Conservation (phyloP, 108 stramenopile genomes). For the Fragilariopsis cylindrus region DNA sequence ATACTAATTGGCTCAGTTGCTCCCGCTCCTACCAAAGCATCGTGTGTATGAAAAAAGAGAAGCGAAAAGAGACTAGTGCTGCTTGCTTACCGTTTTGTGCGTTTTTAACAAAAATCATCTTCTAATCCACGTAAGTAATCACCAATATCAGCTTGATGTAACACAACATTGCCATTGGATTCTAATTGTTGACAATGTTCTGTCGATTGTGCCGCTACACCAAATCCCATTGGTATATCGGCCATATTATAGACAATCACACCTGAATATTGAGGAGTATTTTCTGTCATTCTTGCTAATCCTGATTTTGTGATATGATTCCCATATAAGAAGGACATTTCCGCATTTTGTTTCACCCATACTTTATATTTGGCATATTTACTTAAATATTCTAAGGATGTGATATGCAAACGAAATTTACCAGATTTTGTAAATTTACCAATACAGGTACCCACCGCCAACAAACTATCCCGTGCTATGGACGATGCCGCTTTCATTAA, state of each 20-base stretch:
- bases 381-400: conserved; percentile 92
- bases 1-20: no score
- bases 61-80: no score
- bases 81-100: no score
- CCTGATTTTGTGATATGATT: conserved; percentile 96
- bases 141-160: conserved; percentile 99
- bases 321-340: conserved; percentile 99
- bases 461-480: conserved; percentile 82
- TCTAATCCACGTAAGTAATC: conserved; percentile 96
- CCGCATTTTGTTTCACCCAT: conserved; percentile 97
- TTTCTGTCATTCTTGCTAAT: conserved; percentile 95
- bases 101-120: conserved; percentile 80
- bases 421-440: conserved; percentile 98
- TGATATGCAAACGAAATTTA: conserved; percentile 96
- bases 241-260: conserved; percentile 96
- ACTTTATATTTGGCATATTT: conserved; percentile 98
- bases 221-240: conserved; percentile 97
- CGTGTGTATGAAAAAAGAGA: no score
- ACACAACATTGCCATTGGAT: conserved; percentile 93
- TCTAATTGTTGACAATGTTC: conserved; percentile 92
- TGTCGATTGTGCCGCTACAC: conserved; percentile 96
- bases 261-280: conserved; percentile 96
- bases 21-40: no score
- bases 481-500: conserved; percentile 83
- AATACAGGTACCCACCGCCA: conserved; percentile 93